Conservation (phyloP, 306 rosid genomes). For the Lupinus albus region DNA sequence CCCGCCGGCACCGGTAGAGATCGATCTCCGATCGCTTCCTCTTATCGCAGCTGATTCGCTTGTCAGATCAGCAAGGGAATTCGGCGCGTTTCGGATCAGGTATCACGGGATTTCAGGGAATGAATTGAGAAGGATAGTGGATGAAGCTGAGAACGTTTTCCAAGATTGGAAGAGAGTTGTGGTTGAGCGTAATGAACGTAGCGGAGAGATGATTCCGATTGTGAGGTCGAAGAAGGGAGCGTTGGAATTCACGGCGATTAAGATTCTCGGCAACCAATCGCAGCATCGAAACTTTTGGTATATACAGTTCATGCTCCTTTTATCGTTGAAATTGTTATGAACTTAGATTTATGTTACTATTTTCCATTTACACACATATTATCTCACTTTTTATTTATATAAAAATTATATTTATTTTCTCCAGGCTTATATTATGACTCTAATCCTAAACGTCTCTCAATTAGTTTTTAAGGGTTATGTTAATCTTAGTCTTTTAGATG, state of each 20-base stretch:
- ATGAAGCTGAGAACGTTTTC: constrained; percentile 47
- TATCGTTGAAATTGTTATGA: no score
- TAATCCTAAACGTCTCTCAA: no score
- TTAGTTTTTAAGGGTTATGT: no score
- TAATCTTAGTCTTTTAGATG: no score
- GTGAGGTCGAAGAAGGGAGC: constrained; percentile 40
- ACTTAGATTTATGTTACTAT: no score
- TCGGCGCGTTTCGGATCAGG: constrained; percentile 63
- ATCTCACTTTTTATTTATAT: no score
- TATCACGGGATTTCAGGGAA: constrained; percentile 59
- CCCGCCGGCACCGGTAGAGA: constrained; percentile 43
- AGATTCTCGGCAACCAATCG: constrained; percentile 23
- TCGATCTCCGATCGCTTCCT: constrained; percentile 55
- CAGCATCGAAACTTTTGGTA: constrained; percentile 60
- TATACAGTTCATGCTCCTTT: background rate
- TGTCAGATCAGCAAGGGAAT: constrained; percentile 49
- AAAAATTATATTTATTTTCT: no score
- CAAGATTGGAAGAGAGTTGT: constrained; percentile 31
- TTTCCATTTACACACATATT: no score
- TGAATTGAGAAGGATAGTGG: constrained; percentile 48
- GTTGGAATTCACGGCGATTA: constrained; percentile 36
- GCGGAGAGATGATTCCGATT: constrained; percentile 53
- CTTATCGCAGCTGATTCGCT: constrained; percentile 35
- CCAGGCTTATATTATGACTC: no score
- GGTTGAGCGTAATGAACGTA: constrained; percentile 18